These are phyloP conservation scores for Microdochium paspali DNA, from an alignment of 2,329 filamentous ascomycete species.

Conservation along the genomic window DNA sequence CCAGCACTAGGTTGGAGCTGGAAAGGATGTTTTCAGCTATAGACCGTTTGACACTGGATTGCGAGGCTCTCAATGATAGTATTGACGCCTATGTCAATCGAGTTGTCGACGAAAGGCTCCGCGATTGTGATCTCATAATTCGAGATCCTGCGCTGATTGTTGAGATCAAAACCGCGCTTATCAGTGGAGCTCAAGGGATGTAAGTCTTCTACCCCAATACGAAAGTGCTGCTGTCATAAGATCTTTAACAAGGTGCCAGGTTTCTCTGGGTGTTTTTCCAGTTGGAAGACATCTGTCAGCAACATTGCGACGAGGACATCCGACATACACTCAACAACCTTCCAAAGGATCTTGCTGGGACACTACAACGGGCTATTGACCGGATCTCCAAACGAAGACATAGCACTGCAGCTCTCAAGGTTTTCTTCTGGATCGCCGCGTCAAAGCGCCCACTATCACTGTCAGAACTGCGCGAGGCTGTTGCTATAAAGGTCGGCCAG, in stretches of 20 bases:
- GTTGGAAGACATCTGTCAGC: constrained; percentile 7
- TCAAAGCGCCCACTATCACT: constrained; percentile 21
- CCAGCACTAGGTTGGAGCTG: constrained; percentile 6
- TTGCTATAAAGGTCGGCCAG: constrained; percentile 22
- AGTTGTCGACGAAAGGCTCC: constrained; percentile 6
- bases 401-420: constrained; percentile 8
- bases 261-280: constrained; percentile 11
- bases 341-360: constrained; percentile 19
- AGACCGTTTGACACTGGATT: constrained; percentile 6
- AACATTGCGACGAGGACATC: constrained; percentile 12
- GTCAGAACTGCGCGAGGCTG: constrained; percentile 25
- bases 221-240: too few species aligned
- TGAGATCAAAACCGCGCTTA: constrained; percentile 16
- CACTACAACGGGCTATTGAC: constrained; percentile 15
- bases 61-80: constrained; percentile 5
- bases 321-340: constrained; percentile 16
- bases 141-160: constrained; percentile 6
- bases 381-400: constrained; percentile 12
- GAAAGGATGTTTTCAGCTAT: constrained; percentile 1
- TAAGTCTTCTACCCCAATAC: constrained; percentile 10
- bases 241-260: too few species aligned
- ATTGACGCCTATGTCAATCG: constrained; percentile 11
- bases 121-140: constrained; percentile 4
- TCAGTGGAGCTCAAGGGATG: constrained; percentile 20
- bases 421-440: constrained; percentile 21